Base-by-base conservation (phyloP, 2,329 filamentous ascomycete genomes). In the Emmonsiellopsis sp. region DNA sequence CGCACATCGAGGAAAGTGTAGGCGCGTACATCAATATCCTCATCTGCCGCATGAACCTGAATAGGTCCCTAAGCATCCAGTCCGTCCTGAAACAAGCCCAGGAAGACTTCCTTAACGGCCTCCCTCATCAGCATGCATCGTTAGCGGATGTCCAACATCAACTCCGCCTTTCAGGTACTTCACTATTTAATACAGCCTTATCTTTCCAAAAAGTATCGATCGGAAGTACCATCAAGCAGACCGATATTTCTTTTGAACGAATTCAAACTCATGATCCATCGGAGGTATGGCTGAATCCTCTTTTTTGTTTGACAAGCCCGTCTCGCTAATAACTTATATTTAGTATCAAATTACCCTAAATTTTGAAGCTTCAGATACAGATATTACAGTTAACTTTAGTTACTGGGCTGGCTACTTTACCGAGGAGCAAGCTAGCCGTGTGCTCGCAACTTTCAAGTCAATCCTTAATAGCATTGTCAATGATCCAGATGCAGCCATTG, bases 111-210 rank as follows among this genome's bases (percentile, higher is more conserved):
- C 72, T 81, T 0, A 68, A 74, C 2, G 77, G 81, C 58, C 84
- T 86, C 5, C 78, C 82, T 0, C 78, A 85, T 61, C 81, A 87
- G 63, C 83, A 88, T 54, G 66, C 70, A 0, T 67, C 69, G 72
- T 69, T 42, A 76, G 74, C 56, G 67, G 74, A 17, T 74, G 77
- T 61, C 70, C 74, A 49, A 39, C 49, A 55, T 37, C 40, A 21
- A 37, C 31, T 49, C 8, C 13, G 27, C 32, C n/a, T 37, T 6
- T 37, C 14, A 14, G 33, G 21, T 6, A 21, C 34, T 10, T 13
- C 43, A 6, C 43, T 56, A 5, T 56, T 56, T 47, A 56, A 56
- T 39, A 53, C 54, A 31, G 37, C 42, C 13, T 21, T 56, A n/a
- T 49, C 54, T 2, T 42, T 56, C 10, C 54, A 42, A 5, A 42